These are phyloP conservation scores for Pinguiococcus pyrenoidosus DNA, from an alignment of 108 stramenopile genomes.

Conservation along the genomic window DNA sequence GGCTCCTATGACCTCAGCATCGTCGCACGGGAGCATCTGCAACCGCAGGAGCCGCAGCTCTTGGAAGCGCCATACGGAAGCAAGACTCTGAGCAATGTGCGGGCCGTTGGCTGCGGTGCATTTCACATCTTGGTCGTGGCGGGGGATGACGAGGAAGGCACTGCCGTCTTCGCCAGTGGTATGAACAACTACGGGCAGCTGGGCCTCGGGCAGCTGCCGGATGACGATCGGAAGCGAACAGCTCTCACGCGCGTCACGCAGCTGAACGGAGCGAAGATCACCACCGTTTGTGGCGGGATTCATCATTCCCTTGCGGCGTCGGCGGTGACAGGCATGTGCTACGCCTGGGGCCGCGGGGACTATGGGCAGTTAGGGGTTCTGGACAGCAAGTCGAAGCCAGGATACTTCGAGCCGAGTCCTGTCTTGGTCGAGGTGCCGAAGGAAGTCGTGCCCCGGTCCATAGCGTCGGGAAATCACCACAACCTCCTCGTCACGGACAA, in stretches of 20 bases:
- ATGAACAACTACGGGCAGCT: constrained; percentile 81
- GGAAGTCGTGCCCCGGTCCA: not conserved
- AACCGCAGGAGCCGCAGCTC: constrained; percentile 10
- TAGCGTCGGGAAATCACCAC: constrained; percentile 52
- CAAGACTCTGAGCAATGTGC: constrained; percentile 11
- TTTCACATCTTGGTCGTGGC: constrained; percentile 65
- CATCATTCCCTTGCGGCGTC: constrained; percentile 55
- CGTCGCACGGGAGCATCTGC: constrained; percentile 41
- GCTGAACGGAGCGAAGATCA: constrained; percentile 43
- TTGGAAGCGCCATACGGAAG: constrained; percentile 1
- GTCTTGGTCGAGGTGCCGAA: constrained; percentile 6
- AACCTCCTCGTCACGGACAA: constrained; percentile 46
- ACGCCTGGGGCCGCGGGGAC: constrained; percentile 64
- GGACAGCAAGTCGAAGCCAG: constrained; percentile 18
- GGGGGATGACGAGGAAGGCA: constrained; percentile 22
- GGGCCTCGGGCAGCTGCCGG: constrained; percentile 57
- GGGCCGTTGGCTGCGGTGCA: constrained; percentile 57
- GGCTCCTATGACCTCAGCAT: constrained; percentile 22
- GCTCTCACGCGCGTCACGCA: constrained; percentile 30
- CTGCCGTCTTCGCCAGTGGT: constrained; percentile 54
- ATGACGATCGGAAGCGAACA: constrained; percentile 20
- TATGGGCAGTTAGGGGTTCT: constrained; percentile 62
- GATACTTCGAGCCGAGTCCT: constrained; percentile 2
- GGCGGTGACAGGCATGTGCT: constrained; percentile 43
- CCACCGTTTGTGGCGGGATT: constrained; percentile 52